Conservation (phyloP, 202 grass and related monocot genomes). For the Carex sylvatica region DNA sequence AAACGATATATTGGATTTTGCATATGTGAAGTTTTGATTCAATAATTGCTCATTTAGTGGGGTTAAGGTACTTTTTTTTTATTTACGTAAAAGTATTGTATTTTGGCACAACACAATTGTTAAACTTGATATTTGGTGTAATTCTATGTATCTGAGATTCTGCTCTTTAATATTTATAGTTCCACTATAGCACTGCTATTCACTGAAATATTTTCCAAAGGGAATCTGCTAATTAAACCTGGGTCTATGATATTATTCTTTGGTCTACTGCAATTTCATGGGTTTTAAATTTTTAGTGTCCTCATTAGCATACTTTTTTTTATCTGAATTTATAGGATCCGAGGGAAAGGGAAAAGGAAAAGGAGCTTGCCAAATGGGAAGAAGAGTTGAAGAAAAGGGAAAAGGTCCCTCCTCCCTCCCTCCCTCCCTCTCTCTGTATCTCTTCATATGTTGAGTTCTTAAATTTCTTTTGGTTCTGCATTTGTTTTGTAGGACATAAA, state of each 20-base stretch:
- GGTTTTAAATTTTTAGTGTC: neutral
- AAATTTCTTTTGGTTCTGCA: slow-evolving; percentile 11
- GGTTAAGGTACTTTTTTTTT: neutral
- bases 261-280: slow-evolving; percentile 16
- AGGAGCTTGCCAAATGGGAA: slow-evolving; percentile 65
- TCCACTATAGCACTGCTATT: neutral
- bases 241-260: neutral
- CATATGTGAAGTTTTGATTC: neutral
- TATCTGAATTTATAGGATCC: slow-evolving; percentile 38
- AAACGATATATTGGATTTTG: neutral
- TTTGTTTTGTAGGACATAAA: slow-evolving; percentile 67
- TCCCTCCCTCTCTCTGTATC: neutral
- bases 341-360: slow-evolving; percentile 56
- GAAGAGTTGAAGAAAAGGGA: slow-evolving; percentile 72
- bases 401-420: slow-evolving; percentile 29
- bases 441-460: neutral
- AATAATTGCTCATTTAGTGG: neutral
- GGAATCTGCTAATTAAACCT: neutral
- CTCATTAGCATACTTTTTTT: neutral
- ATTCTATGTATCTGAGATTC: neutral
- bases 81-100: neutral
- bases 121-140: neutral
- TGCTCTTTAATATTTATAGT: neutral
- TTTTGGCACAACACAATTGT: neutral
- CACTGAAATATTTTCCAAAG: neutral